A percentile compares a stretch with the other conserved stretches of the same genome.
Evolutionary conservation across 306 rosid genomes (phyloP).

Genomic region (Herpetospermum pedunculosum): DNA sequence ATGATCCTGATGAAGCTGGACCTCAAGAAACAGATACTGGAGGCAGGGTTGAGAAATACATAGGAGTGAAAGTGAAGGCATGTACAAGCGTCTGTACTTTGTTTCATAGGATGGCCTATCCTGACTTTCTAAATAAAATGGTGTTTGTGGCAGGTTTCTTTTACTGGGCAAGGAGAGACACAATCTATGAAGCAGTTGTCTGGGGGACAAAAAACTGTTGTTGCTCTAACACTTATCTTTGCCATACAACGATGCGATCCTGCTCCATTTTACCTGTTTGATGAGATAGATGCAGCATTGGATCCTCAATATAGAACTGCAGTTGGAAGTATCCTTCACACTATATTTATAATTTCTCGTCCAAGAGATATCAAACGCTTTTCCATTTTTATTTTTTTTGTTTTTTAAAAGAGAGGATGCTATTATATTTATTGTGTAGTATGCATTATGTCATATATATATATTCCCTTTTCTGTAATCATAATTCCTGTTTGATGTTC

Average conservation of each 20-base stretch:
- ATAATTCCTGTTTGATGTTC: conserved; percentile 17
- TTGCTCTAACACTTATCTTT: conserved; percentile 91
- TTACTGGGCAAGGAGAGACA: conserved; percentile 96
- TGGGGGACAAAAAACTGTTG: conserved; percentile 98
- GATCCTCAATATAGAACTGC: conserved; percentile 98
- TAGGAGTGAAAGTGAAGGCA: conserved; percentile 98
- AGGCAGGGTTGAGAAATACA: conserved; percentile 92
- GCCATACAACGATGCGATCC: conserved; percentile 99
- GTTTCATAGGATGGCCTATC: neutral
- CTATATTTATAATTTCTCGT: neutral
- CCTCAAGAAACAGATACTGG: conserved; percentile 74
- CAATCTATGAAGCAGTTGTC: conserved; percentile 98
- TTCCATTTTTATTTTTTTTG: neutral
- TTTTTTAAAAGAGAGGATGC: neutral
- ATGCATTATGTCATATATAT: neutral
- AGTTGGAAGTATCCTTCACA: conserved; percentile 87
- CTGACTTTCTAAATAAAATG: neutral
- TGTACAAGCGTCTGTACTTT: conserved; percentile 12
- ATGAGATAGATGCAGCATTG: conserved; percentile 95
- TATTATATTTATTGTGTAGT: neutral
- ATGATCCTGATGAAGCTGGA: conserved; percentile 71
- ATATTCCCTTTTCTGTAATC: conserved; percentile 1
- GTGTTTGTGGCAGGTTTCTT: conserved; percentile 65
- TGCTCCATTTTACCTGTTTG: conserved; percentile 95
- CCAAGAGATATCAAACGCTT: neutral